Evolutionary conservation across 2,329 filamentous ascomycete species (phyloP).

Genomic region (Aspergillus aculeatinus): DNA sequence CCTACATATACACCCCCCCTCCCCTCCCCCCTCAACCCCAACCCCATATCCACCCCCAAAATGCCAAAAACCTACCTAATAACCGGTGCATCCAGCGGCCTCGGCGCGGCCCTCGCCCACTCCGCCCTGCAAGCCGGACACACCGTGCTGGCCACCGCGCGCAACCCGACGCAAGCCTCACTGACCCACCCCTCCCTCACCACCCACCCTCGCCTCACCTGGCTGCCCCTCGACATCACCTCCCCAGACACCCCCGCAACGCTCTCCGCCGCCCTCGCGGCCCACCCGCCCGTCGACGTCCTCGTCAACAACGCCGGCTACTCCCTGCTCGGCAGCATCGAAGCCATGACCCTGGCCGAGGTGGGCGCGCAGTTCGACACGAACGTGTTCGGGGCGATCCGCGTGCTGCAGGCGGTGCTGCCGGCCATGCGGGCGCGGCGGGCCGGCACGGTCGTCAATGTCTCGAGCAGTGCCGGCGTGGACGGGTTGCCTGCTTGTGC

Average conservation of each 20-base stretch:
- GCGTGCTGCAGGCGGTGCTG: not conserved
- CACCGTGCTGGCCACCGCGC: not conserved
- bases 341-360: not conserved
- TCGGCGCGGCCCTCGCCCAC: not conserved
- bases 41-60: not conserved
- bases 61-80: not conserved
- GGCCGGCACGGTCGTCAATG: not conserved
- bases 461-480: not conserved
- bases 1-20: no score
- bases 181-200: not conserved
- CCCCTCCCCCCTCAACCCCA: not conserved
- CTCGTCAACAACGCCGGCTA: slow-evolving; percentile 10
- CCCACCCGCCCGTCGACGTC: not conserved
- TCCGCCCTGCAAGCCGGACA: not conserved
- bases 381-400: not conserved
- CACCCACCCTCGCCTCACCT: not conserved
- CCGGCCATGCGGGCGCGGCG: not conserved
- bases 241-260: not conserved
- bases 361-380: not conserved
- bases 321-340: not conserved
- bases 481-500: not conserved
- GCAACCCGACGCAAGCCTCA: not conserved
- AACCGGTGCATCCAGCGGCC: not conserved
- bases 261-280: not conserved
- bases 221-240: not conserved